phyloP scores from a whole-genome alignment of 371 early-diverging fungal genomes.

The Haplosporangium sp. region DNA sequence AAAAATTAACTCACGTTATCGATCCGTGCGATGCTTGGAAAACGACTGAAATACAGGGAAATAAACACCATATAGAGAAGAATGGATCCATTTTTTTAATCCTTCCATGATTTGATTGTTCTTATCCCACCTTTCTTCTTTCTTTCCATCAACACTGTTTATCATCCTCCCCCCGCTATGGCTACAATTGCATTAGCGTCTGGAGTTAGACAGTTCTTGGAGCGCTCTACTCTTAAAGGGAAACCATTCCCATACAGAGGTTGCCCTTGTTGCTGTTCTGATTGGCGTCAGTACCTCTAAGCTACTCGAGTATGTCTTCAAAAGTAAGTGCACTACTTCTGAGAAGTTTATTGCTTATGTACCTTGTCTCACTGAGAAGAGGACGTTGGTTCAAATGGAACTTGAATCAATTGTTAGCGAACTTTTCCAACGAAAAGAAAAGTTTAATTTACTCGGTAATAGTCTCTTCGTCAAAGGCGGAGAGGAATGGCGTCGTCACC shows the following conservation, averaged over 20 bases:
- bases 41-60: no score
- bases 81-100: no score
- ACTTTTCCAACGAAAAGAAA: slow-evolving; percentile 58
- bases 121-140: no score
- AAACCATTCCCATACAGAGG: neutral
- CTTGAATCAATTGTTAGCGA: slow-evolving; percentile 11
- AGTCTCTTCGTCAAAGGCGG: slow-evolving; percentile 78
- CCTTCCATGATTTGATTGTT: no score
- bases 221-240: no score
- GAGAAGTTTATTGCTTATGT: neutral
- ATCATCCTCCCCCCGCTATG: neutral
- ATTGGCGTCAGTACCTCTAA: slow-evolving; percentile 37
- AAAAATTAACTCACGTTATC: no score
- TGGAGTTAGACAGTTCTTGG: no score
- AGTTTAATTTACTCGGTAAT: slow-evolving; percentile 66
- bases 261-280: neutral
- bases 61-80: no score
- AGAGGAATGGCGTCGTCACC: slow-evolving; percentile 67
- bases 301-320: slow-evolving; percentile 34
- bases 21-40: no score
- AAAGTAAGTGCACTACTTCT: slow-evolving; percentile 27
- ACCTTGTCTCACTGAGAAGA: neutral
- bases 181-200: no score
- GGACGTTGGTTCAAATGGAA: neutral
- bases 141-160: neutral